Conservation (phyloP, 2,329 filamentous ascomycete species). For the Alternaria arborescens region DNA sequence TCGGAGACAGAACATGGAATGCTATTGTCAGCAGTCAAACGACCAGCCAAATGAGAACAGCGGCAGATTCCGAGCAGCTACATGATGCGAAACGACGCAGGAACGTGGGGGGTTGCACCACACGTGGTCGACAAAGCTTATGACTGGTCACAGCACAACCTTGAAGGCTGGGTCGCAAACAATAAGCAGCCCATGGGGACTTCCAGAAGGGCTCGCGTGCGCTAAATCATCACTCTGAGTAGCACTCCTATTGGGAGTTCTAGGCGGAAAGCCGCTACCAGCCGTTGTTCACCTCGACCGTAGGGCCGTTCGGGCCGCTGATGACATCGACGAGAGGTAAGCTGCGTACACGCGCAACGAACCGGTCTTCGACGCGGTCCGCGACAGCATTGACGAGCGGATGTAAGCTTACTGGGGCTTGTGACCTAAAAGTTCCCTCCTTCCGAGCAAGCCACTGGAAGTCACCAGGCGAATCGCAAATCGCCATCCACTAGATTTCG, state of each 20-base stretch:
- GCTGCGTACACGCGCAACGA: slow-evolving; percentile 5
- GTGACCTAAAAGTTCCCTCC: slow-evolving; percentile 7
- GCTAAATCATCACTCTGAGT: neutral
- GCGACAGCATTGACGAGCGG: slow-evolving; percentile 11
- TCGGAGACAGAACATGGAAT: slow-evolving; percentile 2
- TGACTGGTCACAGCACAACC: neutral
- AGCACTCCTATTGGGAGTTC: neutral
- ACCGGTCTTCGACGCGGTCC: slow-evolving; percentile 13
- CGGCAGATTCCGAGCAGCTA: neutral
- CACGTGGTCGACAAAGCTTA: slow-evolving; percentile 1
- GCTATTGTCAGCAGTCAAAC: slow-evolving; percentile 8
- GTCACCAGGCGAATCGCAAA: slow-evolving; percentile 5
- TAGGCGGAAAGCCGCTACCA: slow-evolving; percentile 1
- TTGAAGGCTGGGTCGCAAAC: neutral
- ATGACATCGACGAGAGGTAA: neutral
- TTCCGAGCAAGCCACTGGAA: slow-evolving; percentile 8
- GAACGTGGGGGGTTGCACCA: slow-evolving; percentile 13
- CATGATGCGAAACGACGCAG: neutral
- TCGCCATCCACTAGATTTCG: slow-evolving; percentile 2
- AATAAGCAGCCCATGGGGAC: slow-evolving; percentile 8
- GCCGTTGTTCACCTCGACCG: slow-evolving; percentile 1
- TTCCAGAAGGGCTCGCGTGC: neutral
- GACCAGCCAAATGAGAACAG: neutral
- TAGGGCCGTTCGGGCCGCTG: slow-evolving; percentile 13
- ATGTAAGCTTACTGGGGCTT: slow-evolving; percentile 23